phyloP scores from a whole-genome alignment of 129 eudicot species.

The Centella asiatica region DNA sequence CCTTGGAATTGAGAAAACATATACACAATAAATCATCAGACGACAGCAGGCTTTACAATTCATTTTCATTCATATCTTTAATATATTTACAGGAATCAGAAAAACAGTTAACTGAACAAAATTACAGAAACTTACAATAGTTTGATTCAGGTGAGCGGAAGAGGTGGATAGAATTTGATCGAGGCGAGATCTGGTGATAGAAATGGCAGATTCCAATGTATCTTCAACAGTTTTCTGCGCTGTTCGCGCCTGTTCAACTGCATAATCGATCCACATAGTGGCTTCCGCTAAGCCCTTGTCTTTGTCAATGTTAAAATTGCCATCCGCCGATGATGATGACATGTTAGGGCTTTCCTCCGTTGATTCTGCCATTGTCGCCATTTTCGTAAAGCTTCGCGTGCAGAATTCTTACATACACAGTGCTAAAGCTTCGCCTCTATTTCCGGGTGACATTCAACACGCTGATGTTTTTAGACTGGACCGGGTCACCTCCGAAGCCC shows the following conservation, averaged over 20 bases:
- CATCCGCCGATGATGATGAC: slow-evolving; percentile 13
- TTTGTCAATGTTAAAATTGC: slow-evolving; percentile 17
- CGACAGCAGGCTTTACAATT: too few species aligned
- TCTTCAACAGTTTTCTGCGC: slow-evolving; percentile 43
- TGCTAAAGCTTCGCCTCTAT: too few species aligned
- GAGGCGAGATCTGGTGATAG: slow-evolving; percentile 45
- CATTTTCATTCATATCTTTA: too few species aligned
- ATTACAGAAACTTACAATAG: slow-evolving; percentile 36
- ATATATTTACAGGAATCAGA: too few species aligned
- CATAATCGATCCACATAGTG: slow-evolving; percentile 62
- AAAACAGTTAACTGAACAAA: too few species aligned
- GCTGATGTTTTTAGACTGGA: too few species aligned
- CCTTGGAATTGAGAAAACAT: too few species aligned
- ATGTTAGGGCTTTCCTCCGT: slow-evolving; percentile 24
- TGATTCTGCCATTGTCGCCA: slow-evolving; percentile 40
- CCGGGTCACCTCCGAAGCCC: too few species aligned
- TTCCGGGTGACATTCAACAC: too few species aligned
- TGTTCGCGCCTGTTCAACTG: slow-evolving; percentile 48
- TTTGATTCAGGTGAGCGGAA: slow-evolving; percentile 62
- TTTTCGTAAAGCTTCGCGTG: neutral
- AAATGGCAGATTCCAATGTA: slow-evolving; percentile 44
- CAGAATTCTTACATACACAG: neutral
- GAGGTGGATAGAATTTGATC: slow-evolving; percentile 62
- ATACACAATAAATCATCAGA: too few species aligned
- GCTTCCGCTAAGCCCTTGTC: slow-evolving; percentile 24